Base-by-base conservation (phyloP, 331 rosid species). In the Acacia concinna region DNA sequence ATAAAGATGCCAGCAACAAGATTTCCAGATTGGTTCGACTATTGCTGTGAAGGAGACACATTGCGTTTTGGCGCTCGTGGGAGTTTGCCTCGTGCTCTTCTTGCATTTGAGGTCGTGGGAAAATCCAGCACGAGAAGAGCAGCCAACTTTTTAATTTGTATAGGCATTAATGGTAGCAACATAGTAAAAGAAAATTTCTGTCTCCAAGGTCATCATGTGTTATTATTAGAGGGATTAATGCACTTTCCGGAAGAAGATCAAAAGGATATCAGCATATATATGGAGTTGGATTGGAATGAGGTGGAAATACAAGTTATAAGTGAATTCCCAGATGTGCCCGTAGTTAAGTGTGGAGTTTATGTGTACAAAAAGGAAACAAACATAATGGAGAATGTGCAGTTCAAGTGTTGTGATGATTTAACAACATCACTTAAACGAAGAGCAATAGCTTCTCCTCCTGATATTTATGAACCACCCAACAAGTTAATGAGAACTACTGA, bases 91-190 rank as follows among this genome's bases (percentile, higher is more conserved):
- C 4, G 3, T 54, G 0, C 25, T 13, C 40, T 23, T 5, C 14
- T 74, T 4, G 78, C 78, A 8, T 38, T 74, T 56, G 65, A 57
- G 34, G 12, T 12, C n/a, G n/a, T 0, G 65, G 20, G 34, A 12
- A 57, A 56, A 56, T 31, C 2, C 0, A 4, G 10, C 2, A 21
- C 31, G n/a, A 15, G 52, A 17, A 4, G 21, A 3, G 4, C 0
- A 5, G 8, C 0, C 6, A 0, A 4, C 1, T 47, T 47, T 1
- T 0, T 0, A 4, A 0, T 14, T 47, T 47, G 1, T 47, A 4
- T 47, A 3, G 17, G 54, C 21, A 47, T 15, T 5, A 47, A 47
- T 47, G 54, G 54, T 47, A 1, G 54, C 4, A 14, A 47, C 4
- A 44, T 44, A 34, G 38, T n/a, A n/a, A n/a, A n/a, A n/a, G n/a